Percentiles rank a stretch among this genome's conserved stretches.
Conservation (phyloP, 805 yeast genomes). For the Candida pseudoglaebosa region DNA sequence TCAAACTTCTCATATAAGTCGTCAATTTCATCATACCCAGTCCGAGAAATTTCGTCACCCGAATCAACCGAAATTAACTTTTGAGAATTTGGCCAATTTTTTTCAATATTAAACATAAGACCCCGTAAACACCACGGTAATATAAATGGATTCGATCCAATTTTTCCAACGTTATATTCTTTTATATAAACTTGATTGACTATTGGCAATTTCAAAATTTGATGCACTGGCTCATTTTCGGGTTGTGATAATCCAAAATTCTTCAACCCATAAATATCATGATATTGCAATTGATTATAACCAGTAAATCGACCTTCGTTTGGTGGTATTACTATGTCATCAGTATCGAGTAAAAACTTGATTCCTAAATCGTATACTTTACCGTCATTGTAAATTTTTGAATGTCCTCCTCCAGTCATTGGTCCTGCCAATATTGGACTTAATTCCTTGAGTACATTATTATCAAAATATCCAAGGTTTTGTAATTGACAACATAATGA, state of each 20-base stretch:
- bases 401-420: conserved; percentile 93
- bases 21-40: conserved; percentile 52
- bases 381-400: conserved; percentile 79
- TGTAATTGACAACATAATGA: conserved; percentile 69
- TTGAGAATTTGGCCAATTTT: conserved; percentile 44
- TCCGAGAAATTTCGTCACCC: conserved; percentile 27
- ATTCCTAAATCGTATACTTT: conserved; percentile 81
- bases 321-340: conserved; percentile 47
- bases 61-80: conserved; percentile 26
- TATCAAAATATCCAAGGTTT: conserved; percentile 78
- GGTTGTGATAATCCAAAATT: conserved; percentile 2
- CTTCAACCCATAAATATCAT: conserved; percentile 3
- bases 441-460: conserved; percentile 80
- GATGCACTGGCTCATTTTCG: conserved; percentile 6
- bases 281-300: not conserved
- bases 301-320: conserved; percentile 3
- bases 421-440: conserved; percentile 78
- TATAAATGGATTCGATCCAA: conserved; percentile 77
- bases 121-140: conserved; percentile 94
- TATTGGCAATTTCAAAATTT: conserved; percentile 20
- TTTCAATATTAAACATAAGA: conserved; percentile 58
- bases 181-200: conserved; percentile 34
- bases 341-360: conserved; percentile 70
- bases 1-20: conserved; percentile 69
- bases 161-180: conserved; percentile 57